Conservation (phyloP, 2,329 filamentous ascomycete genomes). For the Grosmannia penicillata region DNA sequence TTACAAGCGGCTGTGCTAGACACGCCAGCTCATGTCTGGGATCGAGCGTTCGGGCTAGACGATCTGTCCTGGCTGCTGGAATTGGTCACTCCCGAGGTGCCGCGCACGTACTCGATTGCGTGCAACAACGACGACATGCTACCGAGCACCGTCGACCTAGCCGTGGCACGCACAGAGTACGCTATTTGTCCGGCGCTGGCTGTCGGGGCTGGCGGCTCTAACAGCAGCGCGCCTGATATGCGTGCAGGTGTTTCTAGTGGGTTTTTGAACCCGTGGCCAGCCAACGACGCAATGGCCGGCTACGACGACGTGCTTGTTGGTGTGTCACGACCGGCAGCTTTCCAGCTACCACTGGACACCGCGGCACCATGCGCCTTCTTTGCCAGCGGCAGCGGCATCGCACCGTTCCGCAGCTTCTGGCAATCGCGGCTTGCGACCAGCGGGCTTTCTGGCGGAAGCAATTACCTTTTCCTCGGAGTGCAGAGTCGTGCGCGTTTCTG, state of each 20-base stretch:
- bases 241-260: conserved; percentile 35
- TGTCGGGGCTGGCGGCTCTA: too few relatives aligned
- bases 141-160: conserved; percentile 34
- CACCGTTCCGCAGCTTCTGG: conserved; percentile 39
- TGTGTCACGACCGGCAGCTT: conserved; percentile 33
- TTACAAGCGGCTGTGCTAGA: conserved; percentile 32
- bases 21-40: conserved; percentile 32
- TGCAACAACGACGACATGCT: conserved; percentile 34
- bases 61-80: conserved; percentile 31
- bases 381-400: conserved; percentile 37
- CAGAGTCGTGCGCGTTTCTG: conserved; percentile 37
- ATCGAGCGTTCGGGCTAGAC: conserved; percentile 29
- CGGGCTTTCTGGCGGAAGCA: conserved; percentile 24
- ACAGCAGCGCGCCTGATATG: too few relatives aligned
- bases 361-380: conserved; percentile 37
- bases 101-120: conserved; percentile 38
- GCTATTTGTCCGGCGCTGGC: too few relatives aligned
- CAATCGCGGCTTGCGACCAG: conserved; percentile 22
- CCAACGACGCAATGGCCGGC: conserved; percentile 10
- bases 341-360: conserved; percentile 34
- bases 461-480: conserved; percentile 35
- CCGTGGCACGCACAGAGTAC: conserved; percentile 35
- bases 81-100: conserved; percentile 32
- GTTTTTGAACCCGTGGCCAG: conserved; percentile 34
- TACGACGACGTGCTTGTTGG: conserved; percentile 26